Conservation (phyloP, 2,329 filamentous ascomycete species). For the Diaporthe humulicola region DNA sequence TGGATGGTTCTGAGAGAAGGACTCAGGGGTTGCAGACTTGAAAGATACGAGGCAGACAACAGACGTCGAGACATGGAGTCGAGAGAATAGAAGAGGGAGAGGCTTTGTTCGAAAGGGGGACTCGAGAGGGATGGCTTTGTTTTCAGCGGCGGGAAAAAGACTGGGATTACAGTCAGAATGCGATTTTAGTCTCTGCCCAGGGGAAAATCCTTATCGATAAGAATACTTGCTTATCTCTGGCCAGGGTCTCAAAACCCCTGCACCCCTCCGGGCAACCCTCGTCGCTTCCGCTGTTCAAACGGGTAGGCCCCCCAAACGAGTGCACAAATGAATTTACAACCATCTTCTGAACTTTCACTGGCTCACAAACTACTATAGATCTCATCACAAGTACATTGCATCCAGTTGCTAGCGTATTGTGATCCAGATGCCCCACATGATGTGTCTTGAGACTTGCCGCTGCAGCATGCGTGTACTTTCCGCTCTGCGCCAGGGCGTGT, state of each 20-base stretch:
- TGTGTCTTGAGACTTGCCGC: too few relatives aligned
- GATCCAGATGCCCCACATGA: too few relatives aligned
- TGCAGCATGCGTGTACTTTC: too few relatives aligned
- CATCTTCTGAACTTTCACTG: too few relatives aligned
- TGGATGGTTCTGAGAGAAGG: neutral
- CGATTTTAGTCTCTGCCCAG: neutral
- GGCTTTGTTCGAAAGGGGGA: neutral
- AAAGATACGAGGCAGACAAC: neutral
- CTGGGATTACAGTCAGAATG: neutral
- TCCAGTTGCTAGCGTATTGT: too few relatives aligned
- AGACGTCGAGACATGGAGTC: constrained; percentile 7
- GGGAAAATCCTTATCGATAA: constrained; percentile 23
- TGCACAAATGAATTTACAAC: too few relatives aligned
- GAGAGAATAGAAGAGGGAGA: neutral
- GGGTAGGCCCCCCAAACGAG: too few relatives aligned
- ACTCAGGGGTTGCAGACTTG: neutral
- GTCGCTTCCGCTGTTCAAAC: too few relatives aligned
- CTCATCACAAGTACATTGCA: too few relatives aligned
- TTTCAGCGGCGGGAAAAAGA: neutral
- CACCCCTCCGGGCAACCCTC: neutral
- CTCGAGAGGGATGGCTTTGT: constrained; percentile 22
- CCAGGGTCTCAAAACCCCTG: neutral
- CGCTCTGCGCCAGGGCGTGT: neutral
- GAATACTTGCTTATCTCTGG: neutral
- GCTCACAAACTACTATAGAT: too few relatives aligned